Base-by-base conservation (phyloP, 2,329 filamentous ascomycete species). In the Talaromyces sp. region DNA sequence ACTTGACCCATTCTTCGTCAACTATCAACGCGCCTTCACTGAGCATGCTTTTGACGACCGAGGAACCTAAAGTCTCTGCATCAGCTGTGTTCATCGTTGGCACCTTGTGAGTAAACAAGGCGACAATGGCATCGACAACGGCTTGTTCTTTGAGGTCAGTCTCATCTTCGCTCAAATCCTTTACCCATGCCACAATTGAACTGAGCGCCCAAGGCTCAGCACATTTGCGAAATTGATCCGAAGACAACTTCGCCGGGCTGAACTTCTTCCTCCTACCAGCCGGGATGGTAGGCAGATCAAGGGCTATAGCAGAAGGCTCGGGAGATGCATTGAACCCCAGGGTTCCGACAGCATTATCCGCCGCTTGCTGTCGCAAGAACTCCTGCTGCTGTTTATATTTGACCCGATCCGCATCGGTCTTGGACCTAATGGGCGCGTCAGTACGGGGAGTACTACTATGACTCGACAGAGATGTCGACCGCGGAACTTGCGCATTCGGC, bases 81-180 rank as follows among this genome's bases (percentile, higher is more conserved):
- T 99, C 96, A 5, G 93, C 93, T 46, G 95, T 93, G 69, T 99
- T 98, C 92, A 99, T 97, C 0, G 92, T 99, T 0, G 95, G 93
- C 0, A 99, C 92, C 76, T 97, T 98, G 77, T 91, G 86, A 1
- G 91, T 96, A 74, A 99, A 98, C 6, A 99, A 81, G 33, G 88
- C 90, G 46, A 96, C 88, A 46, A 99, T 82, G 2, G 91, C 93
- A 68, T 98, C 93, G 63, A 92, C 88, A 58, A 99, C 87, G 1
- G 90, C 88, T 71, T 92, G 90, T 71, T 90, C 86, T 72, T 90
- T 92, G 54, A 99, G 79, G 75, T 99, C 92, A 11, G 88, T 87
- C 71, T 97, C 93, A 42, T 93, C 93, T 69, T 97, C 93, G 16
- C 91, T 91, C 85, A 98, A 89, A 62, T 89, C 87, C 64, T 90